phyloP scores from a whole-genome alignment of 2,329 filamentous ascomycete species.

The Microcera coccophila region DNA sequence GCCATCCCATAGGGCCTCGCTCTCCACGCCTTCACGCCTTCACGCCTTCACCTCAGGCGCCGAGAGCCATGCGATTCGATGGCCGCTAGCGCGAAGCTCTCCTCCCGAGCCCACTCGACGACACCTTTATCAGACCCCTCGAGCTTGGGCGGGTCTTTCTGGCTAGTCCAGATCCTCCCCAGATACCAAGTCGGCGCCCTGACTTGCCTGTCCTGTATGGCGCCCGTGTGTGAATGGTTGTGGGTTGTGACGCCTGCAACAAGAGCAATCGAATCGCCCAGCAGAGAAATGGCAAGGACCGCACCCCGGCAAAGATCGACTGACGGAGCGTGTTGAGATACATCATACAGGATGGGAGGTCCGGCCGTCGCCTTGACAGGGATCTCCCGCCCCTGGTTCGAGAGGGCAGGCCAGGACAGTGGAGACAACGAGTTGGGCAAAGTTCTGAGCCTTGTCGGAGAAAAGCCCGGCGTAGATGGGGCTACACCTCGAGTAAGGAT shows the following conservation, averaged over 20 bases:
- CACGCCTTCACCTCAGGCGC: too few species aligned
- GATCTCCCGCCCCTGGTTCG: conserved; percentile 15
- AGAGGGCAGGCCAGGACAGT: conserved; percentile 16
- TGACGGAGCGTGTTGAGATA: conserved; percentile 23
- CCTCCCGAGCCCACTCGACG: conserved; percentile 22
- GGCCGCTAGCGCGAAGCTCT: conserved; percentile 14
- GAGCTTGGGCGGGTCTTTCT: conserved; percentile 24
- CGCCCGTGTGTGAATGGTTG: too few species aligned
- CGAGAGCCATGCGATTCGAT: conserved; percentile 25
- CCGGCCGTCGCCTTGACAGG: conserved; percentile 21
- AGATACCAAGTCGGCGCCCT: conserved; percentile 20
- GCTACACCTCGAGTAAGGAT: not conserved
- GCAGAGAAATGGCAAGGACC: not conserved
- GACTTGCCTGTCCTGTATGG: conserved; percentile 2
- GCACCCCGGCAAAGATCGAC: conserved; percentile 23
- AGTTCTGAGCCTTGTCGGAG: too few species aligned
- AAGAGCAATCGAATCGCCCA: not conserved
- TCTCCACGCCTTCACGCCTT: conserved; percentile 8
- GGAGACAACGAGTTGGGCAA: too few species aligned
- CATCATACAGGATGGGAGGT: conserved; percentile 19
- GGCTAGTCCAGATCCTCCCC: conserved; percentile 26
- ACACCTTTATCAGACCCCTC: too few species aligned
- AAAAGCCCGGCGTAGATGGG: too few species aligned
- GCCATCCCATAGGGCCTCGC: conserved; percentile 23
- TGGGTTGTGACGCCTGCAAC: not conserved